phyloP scores from a whole-genome alignment of 148 eudicot species.

The Cornus suecica region DNA sequence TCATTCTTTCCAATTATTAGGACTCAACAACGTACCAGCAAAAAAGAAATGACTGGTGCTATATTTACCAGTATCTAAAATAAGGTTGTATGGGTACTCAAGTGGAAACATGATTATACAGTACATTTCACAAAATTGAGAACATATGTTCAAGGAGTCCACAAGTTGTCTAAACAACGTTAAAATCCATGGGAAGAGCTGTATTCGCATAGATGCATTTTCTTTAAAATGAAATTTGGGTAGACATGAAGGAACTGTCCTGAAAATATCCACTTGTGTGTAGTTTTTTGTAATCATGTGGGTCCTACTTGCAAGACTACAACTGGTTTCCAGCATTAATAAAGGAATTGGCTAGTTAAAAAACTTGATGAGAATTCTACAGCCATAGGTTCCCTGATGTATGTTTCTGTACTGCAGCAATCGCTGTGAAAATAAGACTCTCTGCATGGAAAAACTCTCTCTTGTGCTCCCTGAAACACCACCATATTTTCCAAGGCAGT shows the following conservation, averaged over 20 bases:
- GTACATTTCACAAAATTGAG: background rate
- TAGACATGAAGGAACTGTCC: background rate
- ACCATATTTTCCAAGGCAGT: constrained; percentile 82
- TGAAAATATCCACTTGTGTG: background rate
- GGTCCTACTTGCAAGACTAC: background rate
- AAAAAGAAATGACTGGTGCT: background rate
- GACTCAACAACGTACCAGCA: no score
- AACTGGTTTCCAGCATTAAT: background rate
- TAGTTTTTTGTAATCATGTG: background rate
- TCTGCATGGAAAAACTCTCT: constrained; percentile 94
- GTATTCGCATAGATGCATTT: background rate
- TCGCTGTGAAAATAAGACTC: constrained; percentile 70
- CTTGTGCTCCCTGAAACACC: constrained; percentile 81
- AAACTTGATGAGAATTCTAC: background rate
- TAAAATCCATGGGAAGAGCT: background rate
- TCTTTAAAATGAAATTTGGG: background rate
- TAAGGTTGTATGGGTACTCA: background rate
- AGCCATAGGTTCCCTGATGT: background rate
- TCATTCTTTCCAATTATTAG: no score
- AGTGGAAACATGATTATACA: background rate
- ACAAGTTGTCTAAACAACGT: background rate
- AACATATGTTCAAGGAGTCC: background rate
- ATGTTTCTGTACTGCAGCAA: constrained; percentile 49
- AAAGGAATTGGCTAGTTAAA: background rate
- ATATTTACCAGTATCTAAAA: constrained; percentile 1